Evolutionary conservation across 257 asterid genomes (phyloP), one percentile per base, ranked within the genome.

Genomic region (Verbena officinalis): DNA sequence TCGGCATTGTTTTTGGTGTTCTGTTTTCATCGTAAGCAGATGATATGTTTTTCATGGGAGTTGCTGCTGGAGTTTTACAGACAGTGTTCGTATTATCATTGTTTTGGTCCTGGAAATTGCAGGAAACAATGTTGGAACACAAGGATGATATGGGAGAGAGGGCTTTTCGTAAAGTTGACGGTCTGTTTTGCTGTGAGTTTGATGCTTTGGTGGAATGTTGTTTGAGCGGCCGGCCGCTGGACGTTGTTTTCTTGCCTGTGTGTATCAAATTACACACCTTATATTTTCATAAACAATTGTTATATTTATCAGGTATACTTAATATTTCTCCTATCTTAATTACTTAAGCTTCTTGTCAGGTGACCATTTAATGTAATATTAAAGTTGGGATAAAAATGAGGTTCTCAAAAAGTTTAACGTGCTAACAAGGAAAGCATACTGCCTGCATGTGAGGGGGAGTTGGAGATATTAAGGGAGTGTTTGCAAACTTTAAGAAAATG

Each of bases 131-230:
- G 30, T 78, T 81, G 75, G 81, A 77, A 42, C 81, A 80, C 15
- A 73, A 4, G 0, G 80, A 80, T 9, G 96, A 84, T 45, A 93
- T 13, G 43, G 96, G 96, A 31, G 95, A 93, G 62, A 90, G 86
- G 22, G 96, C 84, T 83, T 76, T 89, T 74, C 95, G 59, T 46
- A 54, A 61, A 43, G 62, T 49, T 68, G 76, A 65, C 21, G 69
- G 12, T 39, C 62, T 69, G 14, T 64, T 40, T 0, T 51, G 74
- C 9, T 64, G 64, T 0, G 75, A 67, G 70, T 73, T 67, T 21
- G 78, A 38, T 72, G 72, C 67, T 16, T 71, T 68, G 64, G 40
- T 42, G n/a, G 77, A 45, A 7, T 72, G 71, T 51, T 62, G 81
- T 42, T 78, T 76, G 34, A 52, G 56, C 1, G 71, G 4, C 2